Evolutionary conservation across 2,329 filamentous ascomycete genomes (phyloP), one percentile per base, ranked within the genome.

Genomic region (Aspergillus fumigatiaffinis): DNA sequence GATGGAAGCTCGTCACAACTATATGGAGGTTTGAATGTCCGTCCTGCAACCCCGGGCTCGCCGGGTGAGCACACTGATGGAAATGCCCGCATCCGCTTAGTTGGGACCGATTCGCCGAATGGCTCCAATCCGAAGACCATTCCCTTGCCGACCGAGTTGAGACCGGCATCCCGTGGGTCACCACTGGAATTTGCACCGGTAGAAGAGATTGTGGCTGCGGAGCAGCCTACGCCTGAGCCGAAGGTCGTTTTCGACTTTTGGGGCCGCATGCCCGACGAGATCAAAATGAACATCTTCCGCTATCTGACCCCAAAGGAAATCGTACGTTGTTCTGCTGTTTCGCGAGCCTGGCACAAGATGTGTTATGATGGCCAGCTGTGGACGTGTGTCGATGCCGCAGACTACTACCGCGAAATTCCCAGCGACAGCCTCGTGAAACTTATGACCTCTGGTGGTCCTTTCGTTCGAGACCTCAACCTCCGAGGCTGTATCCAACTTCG

Each of bases 311-410:
- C 92, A 0, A 91, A 87, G 68, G 88, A 97, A 70, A 83, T 97
- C 35, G 86, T 97, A 10, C 84, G 87, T 57, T 84, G 84, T 55
- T 96, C 93, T 0, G 79, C 85, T 20, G 89, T 94, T 21, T 93
- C 87, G 70, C 91, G 87, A 72, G 76, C 82, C 5, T 97, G 94
- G 80, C 81, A 96, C 72, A 81, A 83, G 50, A 86, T 90, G 75
- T 97, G 93, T 76, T 96, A 93, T 66, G 93, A 99, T 72, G 94
- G 94, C 1, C 94, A 99, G 76, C 77, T 97, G 17, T 99, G 94
- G 94, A 87, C 86, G 3, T 85, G 83, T 46, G 82, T 97, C 51
- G 92, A 97, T 71, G 86, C 90, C 1, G 88, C 91, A 7, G 87
- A 90, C 51, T 97, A 93, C 73, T 97, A 97, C 71, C 84, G 84